phyloP scores from a whole-genome alignment of 768 basidiomycete genomes.

The Agrocybe praecox region DNA sequence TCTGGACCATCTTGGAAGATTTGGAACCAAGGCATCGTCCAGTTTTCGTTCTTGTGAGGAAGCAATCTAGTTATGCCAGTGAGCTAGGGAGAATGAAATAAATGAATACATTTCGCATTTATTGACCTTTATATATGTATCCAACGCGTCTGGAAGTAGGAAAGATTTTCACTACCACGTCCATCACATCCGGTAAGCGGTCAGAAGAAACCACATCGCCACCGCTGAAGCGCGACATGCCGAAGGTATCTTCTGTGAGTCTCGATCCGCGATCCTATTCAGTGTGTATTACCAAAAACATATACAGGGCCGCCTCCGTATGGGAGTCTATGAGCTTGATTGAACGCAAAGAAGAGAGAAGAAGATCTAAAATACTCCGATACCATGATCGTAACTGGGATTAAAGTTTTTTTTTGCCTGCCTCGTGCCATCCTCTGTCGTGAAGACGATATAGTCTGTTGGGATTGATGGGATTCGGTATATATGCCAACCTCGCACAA shows the following conservation, averaged over 20 bases:
- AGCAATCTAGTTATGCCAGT: neutral
- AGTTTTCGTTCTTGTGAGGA: neutral
- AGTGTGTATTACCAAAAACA: neutral
- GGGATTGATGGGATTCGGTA: neutral
- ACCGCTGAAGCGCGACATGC: constrained; percentile 15
- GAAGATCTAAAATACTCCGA: neutral
- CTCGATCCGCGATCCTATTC: constrained; percentile 18
- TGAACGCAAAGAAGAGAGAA: neutral
- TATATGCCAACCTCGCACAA: too few species aligned
- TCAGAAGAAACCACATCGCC: neutral
- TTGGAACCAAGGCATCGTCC: constrained; percentile 41
- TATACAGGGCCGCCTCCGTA: neutral
- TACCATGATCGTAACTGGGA: neutral
- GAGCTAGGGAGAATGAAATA: neutral
- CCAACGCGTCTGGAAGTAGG: neutral
- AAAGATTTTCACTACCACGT: constrained; percentile 8
- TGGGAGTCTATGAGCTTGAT: neutral
- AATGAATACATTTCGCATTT: neutral
- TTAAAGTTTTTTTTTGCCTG: neutral
- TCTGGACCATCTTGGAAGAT: constrained; percentile 50
- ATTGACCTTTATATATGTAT: constrained; percentile 7
- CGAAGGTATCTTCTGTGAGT: constrained; percentile 11
- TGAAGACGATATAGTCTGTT: neutral
- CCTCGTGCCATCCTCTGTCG: neutral
- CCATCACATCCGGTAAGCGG: constrained; percentile 1